Percentiles rank a stretch among this genome's conserved stretches.
Evolutionary conservation across 192 early-diverging fungal species (phyloP).

Genomic region (Thamnidium elegans): DNA sequence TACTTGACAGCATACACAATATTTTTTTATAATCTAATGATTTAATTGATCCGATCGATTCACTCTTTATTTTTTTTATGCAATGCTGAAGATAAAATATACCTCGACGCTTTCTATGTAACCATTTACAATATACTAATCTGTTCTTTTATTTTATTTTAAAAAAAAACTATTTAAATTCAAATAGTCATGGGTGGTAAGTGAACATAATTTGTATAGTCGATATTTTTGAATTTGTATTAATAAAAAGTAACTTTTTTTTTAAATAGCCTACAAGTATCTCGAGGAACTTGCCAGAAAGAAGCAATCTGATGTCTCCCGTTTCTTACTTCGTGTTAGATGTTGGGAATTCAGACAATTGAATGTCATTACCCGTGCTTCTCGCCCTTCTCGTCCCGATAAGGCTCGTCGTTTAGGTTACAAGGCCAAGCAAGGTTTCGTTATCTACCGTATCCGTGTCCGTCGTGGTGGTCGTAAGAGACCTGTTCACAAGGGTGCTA

Average conservation of each 20-base stretch:
- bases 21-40: too few species aligned
- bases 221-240: background rate
- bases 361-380: slow-evolving; percentile 97
- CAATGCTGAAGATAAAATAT: too few species aligned
- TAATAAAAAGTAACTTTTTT: background rate
- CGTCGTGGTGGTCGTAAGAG: slow-evolving; percentile 98
- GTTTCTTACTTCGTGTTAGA: slow-evolving; percentile 95
- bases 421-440: slow-evolving; percentile 98
- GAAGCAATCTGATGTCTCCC: slow-evolving; percentile 99
- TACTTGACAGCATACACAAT: too few species aligned
- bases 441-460: slow-evolving; percentile 98
- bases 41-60: background rate
- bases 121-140: too few species aligned
- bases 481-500: slow-evolving; percentile 94
- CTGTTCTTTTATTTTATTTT: background rate
- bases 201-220: background rate
- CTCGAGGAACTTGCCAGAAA: slow-evolving; percentile 96
- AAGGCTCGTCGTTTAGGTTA: slow-evolving; percentile 99
- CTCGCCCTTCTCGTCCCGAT: slow-evolving; percentile 96
- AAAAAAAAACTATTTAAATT: background rate
- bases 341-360: slow-evolving; percentile 98
- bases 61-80: background rate
- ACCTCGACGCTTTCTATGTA: too few species aligned
- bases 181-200: slow-evolving; percentile 6
- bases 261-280: slow-evolving; percentile 72